phyloP scores from a whole-genome alignment of 345 rosid species.

The Acer campestre region DNA sequence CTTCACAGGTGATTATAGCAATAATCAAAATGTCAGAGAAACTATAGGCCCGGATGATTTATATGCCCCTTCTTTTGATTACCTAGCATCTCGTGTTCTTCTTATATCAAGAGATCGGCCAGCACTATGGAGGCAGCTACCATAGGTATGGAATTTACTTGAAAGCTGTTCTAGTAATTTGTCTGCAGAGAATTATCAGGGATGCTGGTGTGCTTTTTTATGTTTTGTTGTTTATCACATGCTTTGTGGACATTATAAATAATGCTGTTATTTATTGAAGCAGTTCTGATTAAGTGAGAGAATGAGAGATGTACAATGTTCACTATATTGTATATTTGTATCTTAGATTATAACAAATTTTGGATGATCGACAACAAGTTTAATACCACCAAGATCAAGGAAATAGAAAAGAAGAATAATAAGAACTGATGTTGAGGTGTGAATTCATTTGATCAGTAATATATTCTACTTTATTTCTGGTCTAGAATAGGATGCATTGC shows the following conservation, averaged over 20 bases:
- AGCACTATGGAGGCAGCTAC: conserved; percentile 65
- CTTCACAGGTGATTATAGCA: conserved; percentile 36
- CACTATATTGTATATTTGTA: not conserved
- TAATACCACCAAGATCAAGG: not conserved
- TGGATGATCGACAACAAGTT: not conserved
- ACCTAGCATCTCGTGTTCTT: conserved; percentile 64
- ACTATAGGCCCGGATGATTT: conserved; percentile 81
- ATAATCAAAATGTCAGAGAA: conserved; percentile 53
- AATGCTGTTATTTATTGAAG: conserved; percentile 15
- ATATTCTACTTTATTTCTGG: not conserved
- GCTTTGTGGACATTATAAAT: conserved; percentile 18
- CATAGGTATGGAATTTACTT: conserved; percentile 30
- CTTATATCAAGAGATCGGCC: conserved; percentile 95
- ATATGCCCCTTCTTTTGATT: conserved; percentile 85
- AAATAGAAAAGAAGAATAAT: not conserved
- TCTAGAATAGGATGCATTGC: not conserved
- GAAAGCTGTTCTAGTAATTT: conserved; percentile 7
- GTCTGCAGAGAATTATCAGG: not conserved
- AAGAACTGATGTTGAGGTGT: not conserved
- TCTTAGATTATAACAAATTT: not conserved
- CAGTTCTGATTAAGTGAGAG: not conserved
- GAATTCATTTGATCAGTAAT: not conserved
- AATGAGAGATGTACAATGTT: not conserved
- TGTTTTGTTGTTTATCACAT: conserved; percentile 20
- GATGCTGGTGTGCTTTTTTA: not conserved